Evolutionary conservation across 371 early-diverging fungal genomes (phyloP).

Genomic region (Syncephalis fuscata): DNA sequence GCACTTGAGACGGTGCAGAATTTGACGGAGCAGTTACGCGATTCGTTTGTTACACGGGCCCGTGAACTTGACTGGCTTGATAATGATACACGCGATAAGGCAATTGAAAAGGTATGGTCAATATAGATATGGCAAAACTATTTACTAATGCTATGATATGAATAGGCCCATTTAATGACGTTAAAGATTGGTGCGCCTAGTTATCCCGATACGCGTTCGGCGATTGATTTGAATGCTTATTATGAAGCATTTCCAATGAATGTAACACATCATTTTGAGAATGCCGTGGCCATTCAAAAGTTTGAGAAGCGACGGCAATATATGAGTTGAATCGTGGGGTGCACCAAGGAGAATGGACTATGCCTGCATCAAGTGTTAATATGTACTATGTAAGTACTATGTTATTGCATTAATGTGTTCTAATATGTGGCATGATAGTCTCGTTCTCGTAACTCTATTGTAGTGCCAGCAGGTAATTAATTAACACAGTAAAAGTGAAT

Average conservation of each 20-base stretch:
- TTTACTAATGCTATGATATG: neutral
- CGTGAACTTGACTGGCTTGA: constrained; percentile 34
- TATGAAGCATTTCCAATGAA: constrained; percentile 18
- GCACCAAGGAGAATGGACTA: constrained; percentile 26
- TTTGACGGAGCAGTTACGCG: constrained; percentile 20
- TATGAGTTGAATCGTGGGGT: constrained; percentile 15
- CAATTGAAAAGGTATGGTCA: constrained; percentile 22
- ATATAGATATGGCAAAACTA: neutral
- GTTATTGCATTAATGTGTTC: neutral
- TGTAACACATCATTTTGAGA: constrained; percentile 18
- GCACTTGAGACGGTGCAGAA: constrained; percentile 15
- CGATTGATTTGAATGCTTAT: constrained; percentile 20
- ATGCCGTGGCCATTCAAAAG: constrained; percentile 12
- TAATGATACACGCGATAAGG: constrained; percentile 19
- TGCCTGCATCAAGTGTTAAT: constrained; percentile 39
- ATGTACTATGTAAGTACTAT: constrained; percentile 22
- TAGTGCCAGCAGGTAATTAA: constrained; percentile 28
- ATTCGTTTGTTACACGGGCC: constrained; percentile 17
- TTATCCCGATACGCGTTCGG: constrained; percentile 23
- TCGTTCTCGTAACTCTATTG: constrained; percentile 31
- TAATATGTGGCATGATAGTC: constrained; percentile 3
- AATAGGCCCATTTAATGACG: constrained; percentile 17
- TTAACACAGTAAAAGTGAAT: neutral
- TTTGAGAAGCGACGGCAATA: constrained; percentile 11
- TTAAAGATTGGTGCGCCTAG: constrained; percentile 22